Conservation (phyloP, 768 basidiomycete species). For the Boletus vermiculosoides region DNA sequence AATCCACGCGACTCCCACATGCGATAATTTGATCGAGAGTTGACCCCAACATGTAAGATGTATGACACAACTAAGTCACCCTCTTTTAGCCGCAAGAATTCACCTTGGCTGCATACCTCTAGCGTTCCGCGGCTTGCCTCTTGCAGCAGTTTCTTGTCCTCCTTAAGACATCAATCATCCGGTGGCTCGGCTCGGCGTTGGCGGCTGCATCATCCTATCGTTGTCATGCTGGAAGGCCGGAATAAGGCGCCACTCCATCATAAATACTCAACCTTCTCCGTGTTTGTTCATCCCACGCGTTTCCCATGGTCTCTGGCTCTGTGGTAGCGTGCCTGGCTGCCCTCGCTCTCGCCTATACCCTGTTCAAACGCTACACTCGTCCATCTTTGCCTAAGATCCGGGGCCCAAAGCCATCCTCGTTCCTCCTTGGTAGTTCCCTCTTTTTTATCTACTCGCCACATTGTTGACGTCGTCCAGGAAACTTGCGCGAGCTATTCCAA, state of each 20-base stretch:
- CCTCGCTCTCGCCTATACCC: conserved; percentile 7
- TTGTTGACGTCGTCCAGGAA: conserved; percentile 26
- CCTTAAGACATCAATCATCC: neutral
- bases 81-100: neutral
- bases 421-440: conserved; percentile 14
- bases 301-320: conserved; percentile 11
- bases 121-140: neutral
- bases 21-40: neutral
- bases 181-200: neutral
- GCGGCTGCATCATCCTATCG: neutral
- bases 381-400: conserved; percentile 16
- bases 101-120: neutral
- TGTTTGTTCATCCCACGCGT: neutral
- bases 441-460: conserved; percentile 11
- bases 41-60: conserved; percentile 1
- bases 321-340: conserved; percentile 1
- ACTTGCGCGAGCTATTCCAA: conserved; percentile 31
- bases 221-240: conserved; percentile 7
- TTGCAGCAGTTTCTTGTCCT: neutral
- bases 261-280: neutral
- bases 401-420: conserved; percentile 25
- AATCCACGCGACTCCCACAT: neutral
- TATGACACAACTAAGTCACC: neutral
- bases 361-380: neutral
- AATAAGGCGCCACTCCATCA: neutral